phyloP scores from a whole-genome alignment of 1,284 basidiomycete species.

The Exsudoporus floridanus region DNA sequence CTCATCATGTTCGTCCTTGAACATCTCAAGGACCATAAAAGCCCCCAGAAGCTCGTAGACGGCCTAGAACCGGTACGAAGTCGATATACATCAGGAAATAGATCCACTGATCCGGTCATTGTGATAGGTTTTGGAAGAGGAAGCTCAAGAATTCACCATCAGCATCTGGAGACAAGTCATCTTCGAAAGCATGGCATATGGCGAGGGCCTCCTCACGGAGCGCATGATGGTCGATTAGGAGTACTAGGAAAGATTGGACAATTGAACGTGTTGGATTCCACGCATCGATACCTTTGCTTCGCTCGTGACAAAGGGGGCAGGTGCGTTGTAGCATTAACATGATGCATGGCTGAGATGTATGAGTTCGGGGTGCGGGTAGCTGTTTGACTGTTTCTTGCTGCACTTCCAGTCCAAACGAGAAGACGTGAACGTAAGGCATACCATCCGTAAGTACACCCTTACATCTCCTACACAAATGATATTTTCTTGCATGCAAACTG shows the following conservation, averaged over 20 bases:
- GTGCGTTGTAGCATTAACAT: slow-evolving; percentile 41
- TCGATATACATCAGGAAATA: background rate
- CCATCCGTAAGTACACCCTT: slow-evolving; percentile 34
- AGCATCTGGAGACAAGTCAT: slow-evolving; percentile 85
- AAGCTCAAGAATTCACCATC: slow-evolving; percentile 73
- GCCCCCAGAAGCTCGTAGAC: slow-evolving; percentile 78
- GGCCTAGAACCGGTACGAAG: slow-evolving; percentile 82
- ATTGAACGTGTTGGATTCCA: slow-evolving; percentile 18
- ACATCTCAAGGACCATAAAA: slow-evolving; percentile 83
- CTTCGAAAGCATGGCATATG: slow-evolving; percentile 88
- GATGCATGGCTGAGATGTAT: slow-evolving; percentile 31
- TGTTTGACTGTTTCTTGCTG: slow-evolving; percentile 17
- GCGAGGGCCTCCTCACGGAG: slow-evolving; percentile 78
- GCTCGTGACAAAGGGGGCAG: slow-evolving; percentile 36
- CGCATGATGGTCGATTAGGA: slow-evolving; percentile 68
- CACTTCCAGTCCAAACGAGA: slow-evolving; percentile 8
- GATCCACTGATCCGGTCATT: slow-evolving; percentile 1
- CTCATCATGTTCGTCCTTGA: slow-evolving; percentile 88
- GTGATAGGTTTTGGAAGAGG: slow-evolving; percentile 81
- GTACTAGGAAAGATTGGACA: slow-evolving; percentile 10
- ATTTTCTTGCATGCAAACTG: slow-evolving; percentile 30
- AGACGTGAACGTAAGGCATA: slow-evolving; percentile 20
- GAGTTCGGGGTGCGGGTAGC: slow-evolving; percentile 21
- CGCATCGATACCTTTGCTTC: slow-evolving; percentile 30
- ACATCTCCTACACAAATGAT: slow-evolving; percentile 30